Percentiles rank a stretch among this genome's conserved stretches.
Evolutionary conservation across 306 rosid genomes (phyloP).

Genomic region (Cucumis melo): DNA sequence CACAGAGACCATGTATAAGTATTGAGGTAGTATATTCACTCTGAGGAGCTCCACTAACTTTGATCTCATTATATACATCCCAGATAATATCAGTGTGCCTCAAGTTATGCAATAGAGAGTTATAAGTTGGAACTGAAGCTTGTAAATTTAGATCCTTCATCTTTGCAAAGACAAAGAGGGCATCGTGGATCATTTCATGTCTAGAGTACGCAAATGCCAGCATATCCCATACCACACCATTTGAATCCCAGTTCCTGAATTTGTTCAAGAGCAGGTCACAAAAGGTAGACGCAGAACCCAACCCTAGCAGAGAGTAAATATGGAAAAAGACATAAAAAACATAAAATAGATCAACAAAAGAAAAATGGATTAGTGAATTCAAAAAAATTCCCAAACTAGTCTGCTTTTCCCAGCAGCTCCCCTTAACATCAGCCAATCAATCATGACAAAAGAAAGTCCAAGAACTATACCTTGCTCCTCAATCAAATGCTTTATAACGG

Average conservation of each 20-base stretch:
- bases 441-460: background rate
- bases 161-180: constrained; percentile 34
- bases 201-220: constrained; percentile 32
- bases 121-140: constrained; percentile 28
- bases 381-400: background rate
- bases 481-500: constrained; percentile 20
- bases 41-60: constrained; percentile 18
- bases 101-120: constrained; percentile 31
- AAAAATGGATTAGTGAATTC: background rate
- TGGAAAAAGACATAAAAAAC: constrained; percentile 9
- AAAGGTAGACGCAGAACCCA: constrained; percentile 24
- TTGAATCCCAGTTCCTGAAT: constrained; percentile 26
- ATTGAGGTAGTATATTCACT: constrained; percentile 32
- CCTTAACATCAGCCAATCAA: background rate
- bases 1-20: constrained; percentile 32
- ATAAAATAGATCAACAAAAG: background rate
- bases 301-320: constrained; percentile 25
- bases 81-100: constrained; percentile 32
- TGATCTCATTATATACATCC: constrained; percentile 27
- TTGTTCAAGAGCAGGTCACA: constrained; percentile 29
- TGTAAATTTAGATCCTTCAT: constrained; percentile 36
- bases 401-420: background rate
- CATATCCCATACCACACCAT: constrained; percentile 33
- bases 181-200: constrained; percentile 32
- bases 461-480: constrained; percentile 27